phyloP scores from a whole-genome alignment of 129 eudicot genomes.

The Lactuca sativa region DNA sequence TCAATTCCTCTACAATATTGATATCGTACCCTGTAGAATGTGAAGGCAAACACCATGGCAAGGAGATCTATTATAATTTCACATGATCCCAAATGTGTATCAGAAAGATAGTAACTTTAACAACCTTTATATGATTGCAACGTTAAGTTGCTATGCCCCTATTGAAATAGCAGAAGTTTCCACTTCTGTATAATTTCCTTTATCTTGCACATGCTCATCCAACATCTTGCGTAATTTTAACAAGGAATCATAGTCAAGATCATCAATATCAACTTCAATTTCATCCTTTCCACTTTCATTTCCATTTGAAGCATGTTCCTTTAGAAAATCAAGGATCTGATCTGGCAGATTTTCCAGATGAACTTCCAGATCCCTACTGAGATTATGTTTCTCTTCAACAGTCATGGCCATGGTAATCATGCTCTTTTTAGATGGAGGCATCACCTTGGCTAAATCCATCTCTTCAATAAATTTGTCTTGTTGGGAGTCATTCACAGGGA shows the following conservation, averaged over 20 bases:
- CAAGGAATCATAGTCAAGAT: background rate
- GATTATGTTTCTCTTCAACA: conserved; percentile 48
- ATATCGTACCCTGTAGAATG: no score
- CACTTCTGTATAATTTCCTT: conserved; percentile 36
- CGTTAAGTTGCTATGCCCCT: conserved; percentile 80
- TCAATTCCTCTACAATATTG: no score
- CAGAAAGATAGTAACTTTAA: no score
- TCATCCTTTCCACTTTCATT: background rate
- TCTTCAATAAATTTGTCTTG: conserved; percentile 34
- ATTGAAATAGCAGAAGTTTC: conserved; percentile 67
- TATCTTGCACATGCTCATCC: conserved; percentile 57
- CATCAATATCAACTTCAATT: background rate
- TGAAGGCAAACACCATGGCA: no score
- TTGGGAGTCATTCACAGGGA: conserved; percentile 28
- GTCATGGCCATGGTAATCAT: conserved; percentile 45
- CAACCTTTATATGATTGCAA: conserved; percentile 64
- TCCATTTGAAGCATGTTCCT: background rate
- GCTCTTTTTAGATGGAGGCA: conserved; percentile 53
- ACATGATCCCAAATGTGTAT: no score
- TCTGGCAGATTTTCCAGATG: conserved; percentile 51
- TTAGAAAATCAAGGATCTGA: conserved; percentile 50
- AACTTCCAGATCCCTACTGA: conserved; percentile 63
- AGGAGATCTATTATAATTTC: no score
- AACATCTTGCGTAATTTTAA: conserved; percentile 35
- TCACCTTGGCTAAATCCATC: conserved; percentile 40